Percentiles rank a stretch among this genome's conserved stretches.
These are phyloP conservation scores for Dipodascus albidus DNA, from an alignment of 805 yeast genomes.

Conservation along the genomic window DNA sequence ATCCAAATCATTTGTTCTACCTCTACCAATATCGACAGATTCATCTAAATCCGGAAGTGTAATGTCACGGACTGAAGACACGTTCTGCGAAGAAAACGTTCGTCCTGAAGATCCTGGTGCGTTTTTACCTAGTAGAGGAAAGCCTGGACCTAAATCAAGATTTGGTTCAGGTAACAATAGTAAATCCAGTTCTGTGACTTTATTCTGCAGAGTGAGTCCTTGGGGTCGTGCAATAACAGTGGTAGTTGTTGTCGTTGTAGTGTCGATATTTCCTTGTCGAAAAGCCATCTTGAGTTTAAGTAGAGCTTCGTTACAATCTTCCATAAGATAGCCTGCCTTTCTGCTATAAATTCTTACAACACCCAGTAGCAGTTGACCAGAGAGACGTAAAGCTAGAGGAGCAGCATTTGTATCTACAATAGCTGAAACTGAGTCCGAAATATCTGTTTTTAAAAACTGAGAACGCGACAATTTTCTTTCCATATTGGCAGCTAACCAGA, in stretches of 20 bases:
- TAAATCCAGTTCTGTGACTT: constrained; percentile 67
- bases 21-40: constrained; percentile 61
- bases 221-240: constrained; percentile 47
- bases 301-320: constrained; percentile 72
- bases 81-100: not conserved
- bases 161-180: constrained; percentile 49
- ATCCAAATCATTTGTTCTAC: constrained; percentile 13
- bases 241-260: constrained; percentile 29
- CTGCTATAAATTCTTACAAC: constrained; percentile 78
- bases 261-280: constrained; percentile 31
- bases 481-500: constrained; percentile 88
- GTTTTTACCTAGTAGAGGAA: not conserved
- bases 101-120: not conserved
- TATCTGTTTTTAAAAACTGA: constrained; percentile 61
- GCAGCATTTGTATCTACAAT: constrained; percentile 37
- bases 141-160: constrained; percentile 13
- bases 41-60: constrained; percentile 28
- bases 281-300: constrained; percentile 50
- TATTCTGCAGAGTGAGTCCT: constrained; percentile 57
- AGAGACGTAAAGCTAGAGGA: constrained; percentile 64
- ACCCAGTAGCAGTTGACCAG: constrained; percentile 80
- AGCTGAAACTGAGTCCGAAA: constrained; percentile 54
- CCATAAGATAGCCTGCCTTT: constrained; percentile 70
- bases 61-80: constrained; percentile 5
- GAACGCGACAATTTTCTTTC: constrained; percentile 65